Base-by-base conservation (phyloP, 2,329 filamentous ascomycete species). In the Ceratocystis albifundus region DNA sequence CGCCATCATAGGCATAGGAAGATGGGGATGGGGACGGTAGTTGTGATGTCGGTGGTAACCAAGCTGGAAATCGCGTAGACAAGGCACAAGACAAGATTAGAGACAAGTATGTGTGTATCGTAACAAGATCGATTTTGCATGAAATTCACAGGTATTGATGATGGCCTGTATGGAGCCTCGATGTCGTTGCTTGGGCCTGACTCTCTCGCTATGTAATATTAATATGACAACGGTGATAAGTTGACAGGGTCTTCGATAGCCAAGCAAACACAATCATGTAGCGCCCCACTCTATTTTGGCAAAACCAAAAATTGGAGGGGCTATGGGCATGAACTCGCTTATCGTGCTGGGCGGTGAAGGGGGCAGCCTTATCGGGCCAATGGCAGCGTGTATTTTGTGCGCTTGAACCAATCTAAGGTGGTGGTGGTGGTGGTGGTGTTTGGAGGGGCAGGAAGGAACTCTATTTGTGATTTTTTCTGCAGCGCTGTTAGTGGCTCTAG, bases 1-100 rank as follows among this genome's bases (percentile, higher is more conserved):
- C 63, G 79, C 77, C 81, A 83, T 83, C 70, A 28, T 71, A 65
- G 22, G 20, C 20, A 10, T 48, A 22, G 17, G n/a, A 22, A 50
- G n/a, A 50, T 48, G 46, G 17, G 20, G 8, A 50, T 50, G 48
- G n/a, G 20, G 22, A 41, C n/a, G 46, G 46, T 48, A 48, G 25
- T 28, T 20, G 12, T 53, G 20, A 53, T 41, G 36, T 41, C 10
- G 10, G 12, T 41, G 36, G 15, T 41, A 41, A 15, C 36, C 12
- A 15, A 41, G 10, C 36, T 41, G 4, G 36, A 10, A 41, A 4
- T 4, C 36, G 36, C 36, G 36, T 12, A 41, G 36, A 41, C 36
- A 41, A 15, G 36, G 36, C 36, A 41, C 36, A 12, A 12, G 36
- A 12, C 36, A 41, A 15, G 10, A 41, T 41, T 12, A 15, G 36